Base-by-base conservation (phyloP, 1,284 basidiomycete genomes). In the Kwoniella shivajii region DNA sequence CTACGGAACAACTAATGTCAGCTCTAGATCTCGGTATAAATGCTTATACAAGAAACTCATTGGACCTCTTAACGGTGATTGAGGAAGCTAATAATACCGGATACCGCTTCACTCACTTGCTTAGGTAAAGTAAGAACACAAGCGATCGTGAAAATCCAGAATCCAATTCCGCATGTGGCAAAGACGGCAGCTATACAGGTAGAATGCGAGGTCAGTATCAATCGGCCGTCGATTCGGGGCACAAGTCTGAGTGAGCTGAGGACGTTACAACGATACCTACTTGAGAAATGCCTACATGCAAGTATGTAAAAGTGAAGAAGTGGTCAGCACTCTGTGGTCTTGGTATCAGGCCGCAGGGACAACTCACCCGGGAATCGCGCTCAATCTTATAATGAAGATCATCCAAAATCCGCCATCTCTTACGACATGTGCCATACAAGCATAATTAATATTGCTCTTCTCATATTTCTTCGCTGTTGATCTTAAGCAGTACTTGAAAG, bases 351-450 rank as follows among this genome's bases (percentile, higher is more conserved):
- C 10, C 14, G 18, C 9, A 10, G 38, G 6, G 29, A 20, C 7
- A 13, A 67, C 72, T 61, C 42, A 77, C 73, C 88, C 88, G 0
- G 90, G 90, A 50, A 91, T 89, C n/a, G 87, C 88, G 63, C 86
- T 88, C 54, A 89, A 79, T 27, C 89, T 83, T 6, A 85, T 86
- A 41, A 88, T 82, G 27, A 90, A 80, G 1, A 88, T 86, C 64
- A 91, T 84, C 69, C 81, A 84, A 77, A 92, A 89, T 0, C 89
- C 89, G 18, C 90, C 90, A 24, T 89, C 86, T 6, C 88, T 81
- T 5, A 92, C 85, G 38, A 89, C 86, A 60, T 84, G 82, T 0
- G 88, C 87, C 39, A 92, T 81, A 71, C 88, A 89, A 3, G 85
- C 89, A 73, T 92, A 93, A 33, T 81, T 80, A 34, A 90, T 79